Evolutionary conservation across 129 eudicot species (phyloP).

Genomic region (Lonicera japonica): DNA sequence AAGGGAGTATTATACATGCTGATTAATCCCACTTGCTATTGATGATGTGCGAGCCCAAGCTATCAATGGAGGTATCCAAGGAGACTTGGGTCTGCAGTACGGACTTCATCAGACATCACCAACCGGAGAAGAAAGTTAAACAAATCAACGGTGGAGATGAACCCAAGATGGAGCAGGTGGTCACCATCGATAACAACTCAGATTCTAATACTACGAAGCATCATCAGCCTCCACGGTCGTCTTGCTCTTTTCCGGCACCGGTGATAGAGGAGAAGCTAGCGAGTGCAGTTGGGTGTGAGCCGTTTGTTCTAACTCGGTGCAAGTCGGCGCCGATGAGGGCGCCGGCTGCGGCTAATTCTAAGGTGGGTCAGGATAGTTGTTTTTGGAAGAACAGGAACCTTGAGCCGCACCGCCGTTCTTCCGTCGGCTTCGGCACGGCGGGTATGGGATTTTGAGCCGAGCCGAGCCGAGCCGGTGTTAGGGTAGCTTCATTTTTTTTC

Average conservation of each 20-base stretch:
- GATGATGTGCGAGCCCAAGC: constrained; percentile 96
- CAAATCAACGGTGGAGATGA: constrained; percentile 17
- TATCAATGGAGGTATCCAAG: constrained; percentile 95
- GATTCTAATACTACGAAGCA: background rate
- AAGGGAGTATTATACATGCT: too few species aligned
- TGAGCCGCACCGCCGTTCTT: constrained; percentile 59
- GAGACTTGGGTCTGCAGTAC: constrained; percentile 95
- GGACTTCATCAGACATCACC: constrained; percentile 67
- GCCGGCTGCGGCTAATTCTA: constrained; percentile 29
- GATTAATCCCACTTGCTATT: too few species aligned
- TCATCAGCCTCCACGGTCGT: constrained; percentile 64
- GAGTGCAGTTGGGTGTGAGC: constrained; percentile 57
- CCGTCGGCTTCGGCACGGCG: constrained; percentile 44
- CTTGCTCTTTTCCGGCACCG: constrained; percentile 51
- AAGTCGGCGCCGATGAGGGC: constrained; percentile 85
- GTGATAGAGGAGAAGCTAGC: constrained; percentile 70
- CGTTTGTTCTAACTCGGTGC: constrained; percentile 59
- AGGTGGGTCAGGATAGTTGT: constrained; percentile 28
- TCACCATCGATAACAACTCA: constrained; percentile 15
- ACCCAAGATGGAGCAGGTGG: constrained; percentile 25
- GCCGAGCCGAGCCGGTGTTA: too few species aligned
- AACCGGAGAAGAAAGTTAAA: constrained; percentile 29
- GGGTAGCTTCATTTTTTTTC: too few species aligned
- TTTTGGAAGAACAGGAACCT: constrained; percentile 64
- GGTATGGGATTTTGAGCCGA: constrained; percentile 45